phyloP scores from a whole-genome alignment of 495 filamentous ascomycete species.

The Achaetomiella virescens region DNA sequence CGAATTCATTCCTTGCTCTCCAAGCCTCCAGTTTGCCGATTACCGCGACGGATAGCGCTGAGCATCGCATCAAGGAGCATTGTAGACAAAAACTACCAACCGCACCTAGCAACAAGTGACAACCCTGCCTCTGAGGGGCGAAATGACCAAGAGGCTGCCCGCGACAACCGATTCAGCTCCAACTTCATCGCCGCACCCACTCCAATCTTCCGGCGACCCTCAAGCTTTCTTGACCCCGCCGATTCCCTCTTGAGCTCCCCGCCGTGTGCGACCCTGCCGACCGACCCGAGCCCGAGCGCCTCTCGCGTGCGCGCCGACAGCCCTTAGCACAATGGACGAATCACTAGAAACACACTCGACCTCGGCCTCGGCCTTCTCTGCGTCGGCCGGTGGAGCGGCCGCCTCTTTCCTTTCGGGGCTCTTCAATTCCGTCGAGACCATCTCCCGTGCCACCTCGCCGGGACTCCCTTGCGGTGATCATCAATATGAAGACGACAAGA shows the following conservation, averaged over 20 bases:
- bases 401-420: conserved; percentile 21
- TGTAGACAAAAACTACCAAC: not conserved
- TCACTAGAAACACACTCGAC: conserved; percentile 21
- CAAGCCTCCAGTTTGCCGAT: not conserved
- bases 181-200: not conserved
- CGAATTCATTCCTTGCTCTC: not conserved
- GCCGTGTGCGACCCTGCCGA: not conserved
- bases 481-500: conserved; percentile 35
- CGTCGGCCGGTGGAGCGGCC: conserved; percentile 17
- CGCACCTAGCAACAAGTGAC: conserved; percentile 1
- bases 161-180: conserved; percentile 2
- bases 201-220: not conserved
- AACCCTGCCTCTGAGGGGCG: conserved; percentile 11
- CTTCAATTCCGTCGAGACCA: conserved; percentile 34
- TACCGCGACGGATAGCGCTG: not conserved
- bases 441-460: conserved; percentile 44
- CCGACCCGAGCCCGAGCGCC: not conserved
- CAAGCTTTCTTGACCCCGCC: not conserved
- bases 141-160: conserved; percentile 5
- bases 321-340: conserved; percentile 24
- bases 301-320: not conserved
- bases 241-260: not conserved
- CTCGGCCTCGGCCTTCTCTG: conserved; percentile 20
- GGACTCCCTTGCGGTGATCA: conserved; percentile 32
- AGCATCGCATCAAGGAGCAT: not conserved